Evolutionary conservation across 2,329 filamentous ascomycete species (phyloP).

Genomic region (Aspergillus sp.): DNA sequence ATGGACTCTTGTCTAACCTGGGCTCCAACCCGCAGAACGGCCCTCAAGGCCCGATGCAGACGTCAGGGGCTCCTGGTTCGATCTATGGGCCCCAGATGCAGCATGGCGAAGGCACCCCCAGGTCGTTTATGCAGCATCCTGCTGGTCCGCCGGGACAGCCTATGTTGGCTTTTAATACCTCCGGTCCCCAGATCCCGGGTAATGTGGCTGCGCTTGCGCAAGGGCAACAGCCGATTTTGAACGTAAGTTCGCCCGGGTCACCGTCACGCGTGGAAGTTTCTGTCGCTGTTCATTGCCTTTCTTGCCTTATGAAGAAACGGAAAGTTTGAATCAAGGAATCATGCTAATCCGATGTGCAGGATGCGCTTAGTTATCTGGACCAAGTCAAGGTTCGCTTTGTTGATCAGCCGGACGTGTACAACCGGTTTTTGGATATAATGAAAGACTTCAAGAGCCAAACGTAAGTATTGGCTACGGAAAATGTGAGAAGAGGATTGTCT

Average conservation of each 20-base stretch:
- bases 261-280: neutral
- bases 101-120: slow-evolving; percentile 53
- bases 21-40: slow-evolving; percentile 59
- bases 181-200: slow-evolving; percentile 45
- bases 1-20: slow-evolving; percentile 78
- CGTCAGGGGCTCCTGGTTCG: slow-evolving; percentile 59
- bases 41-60: slow-evolving; percentile 55
- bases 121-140: slow-evolving; percentile 63
- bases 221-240: slow-evolving; percentile 80
- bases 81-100: slow-evolving; percentile 71
- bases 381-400: slow-evolving; percentile 98
- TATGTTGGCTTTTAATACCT: slow-evolving; percentile 50
- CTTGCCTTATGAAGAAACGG: no score
- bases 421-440: slow-evolving; percentile 97
- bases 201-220: slow-evolving; percentile 64
- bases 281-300: slow-evolving; percentile 1
- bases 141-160: slow-evolving; percentile 54
- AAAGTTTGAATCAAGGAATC: neutral
- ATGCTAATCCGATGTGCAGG: slow-evolving; percentile 52
- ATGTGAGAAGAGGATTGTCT: slow-evolving; percentile 5
- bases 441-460: slow-evolving; percentile 99
- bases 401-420: slow-evolving; percentile 96
- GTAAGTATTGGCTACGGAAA: slow-evolving; percentile 51
- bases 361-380: slow-evolving; percentile 92
- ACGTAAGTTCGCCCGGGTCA: slow-evolving; percentile 47